A percentile compares a stretch with the other conserved stretches of the same genome.
Conservation (phyloP, 23 red algal genomes). For the Cyanidiococcus yangmingshanensis region DNA sequence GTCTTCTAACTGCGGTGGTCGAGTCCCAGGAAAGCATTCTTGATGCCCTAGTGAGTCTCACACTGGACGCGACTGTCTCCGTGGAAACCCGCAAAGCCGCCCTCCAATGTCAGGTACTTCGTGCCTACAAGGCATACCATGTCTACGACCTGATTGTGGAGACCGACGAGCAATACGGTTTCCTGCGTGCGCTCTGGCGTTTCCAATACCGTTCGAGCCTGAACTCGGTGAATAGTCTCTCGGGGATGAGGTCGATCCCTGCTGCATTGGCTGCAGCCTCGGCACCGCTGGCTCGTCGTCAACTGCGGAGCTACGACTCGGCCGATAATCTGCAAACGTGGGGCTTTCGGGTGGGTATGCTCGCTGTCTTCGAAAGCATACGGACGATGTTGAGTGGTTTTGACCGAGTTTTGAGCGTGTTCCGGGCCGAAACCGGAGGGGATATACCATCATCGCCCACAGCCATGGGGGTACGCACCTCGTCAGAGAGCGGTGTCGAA, state of each 20-base stretch:
- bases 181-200: slow-evolving; percentile 11
- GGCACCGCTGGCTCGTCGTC: slow-evolving; percentile 1
- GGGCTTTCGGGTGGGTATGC: slow-evolving; percentile 52
- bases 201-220: slow-evolving; percentile 7
- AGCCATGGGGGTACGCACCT: too few relatives aligned
- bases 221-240: not conserved
- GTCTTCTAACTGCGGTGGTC: slow-evolving; percentile 39
- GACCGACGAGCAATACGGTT: slow-evolving; percentile 3
- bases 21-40: slow-evolving; percentile 52
- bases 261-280: not conserved
- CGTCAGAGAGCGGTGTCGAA: not conserved
- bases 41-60: slow-evolving; percentile 58
- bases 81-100: slow-evolving; percentile 41
- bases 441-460: not conserved
- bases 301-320: slow-evolving; percentile 45
- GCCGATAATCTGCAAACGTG: slow-evolving; percentile 76
- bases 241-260: not conserved
- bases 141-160: slow-evolving; percentile 34
- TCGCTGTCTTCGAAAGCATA: slow-evolving; percentile 51
- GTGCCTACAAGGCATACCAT: slow-evolving; percentile 82
- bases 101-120: slow-evolving; percentile 44
- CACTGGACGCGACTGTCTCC: slow-evolving; percentile 24
- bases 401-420: slow-evolving; percentile 41
- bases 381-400: slow-evolving; percentile 47
- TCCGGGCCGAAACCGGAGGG: slow-evolving; percentile 2